A percentile compares a stretch with the other conserved stretches of the same genome.
Conservation (phyloP, 768 basidiomycete species). For the Kwoniella mangroviensis region DNA sequence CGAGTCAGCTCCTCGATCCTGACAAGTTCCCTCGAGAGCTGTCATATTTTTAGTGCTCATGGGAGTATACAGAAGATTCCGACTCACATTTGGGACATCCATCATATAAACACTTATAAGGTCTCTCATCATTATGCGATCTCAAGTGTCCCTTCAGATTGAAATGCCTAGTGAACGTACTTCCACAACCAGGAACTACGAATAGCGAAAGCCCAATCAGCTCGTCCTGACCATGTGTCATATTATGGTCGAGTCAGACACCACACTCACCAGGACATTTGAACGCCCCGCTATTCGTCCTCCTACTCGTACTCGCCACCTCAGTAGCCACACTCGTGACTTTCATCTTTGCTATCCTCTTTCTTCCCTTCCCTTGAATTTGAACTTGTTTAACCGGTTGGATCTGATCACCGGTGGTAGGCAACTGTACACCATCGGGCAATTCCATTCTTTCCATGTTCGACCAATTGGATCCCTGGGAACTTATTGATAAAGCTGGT, state of each 20-base stretch:
- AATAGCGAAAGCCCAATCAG: not conserved
- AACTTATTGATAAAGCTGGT: slow-evolving; percentile 47
- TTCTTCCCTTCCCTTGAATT: slow-evolving; percentile 14
- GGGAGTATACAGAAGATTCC: no score
- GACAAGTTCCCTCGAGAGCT: no score
- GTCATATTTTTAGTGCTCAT: no score
- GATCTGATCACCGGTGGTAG: not conserved
- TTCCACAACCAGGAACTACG: slow-evolving; percentile 80
- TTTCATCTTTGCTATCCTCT: slow-evolving; percentile 69
- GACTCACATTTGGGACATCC: slow-evolving; percentile 74
- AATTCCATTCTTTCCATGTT: slow-evolving; percentile 43
- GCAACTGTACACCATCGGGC: slow-evolving; percentile 33
- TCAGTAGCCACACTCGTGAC: slow-evolving; percentile 90
- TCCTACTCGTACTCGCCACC: slow-evolving; percentile 78
- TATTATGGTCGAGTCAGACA: not conserved
- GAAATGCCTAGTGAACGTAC: slow-evolving; percentile 88
- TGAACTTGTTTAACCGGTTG: slow-evolving; percentile 4
- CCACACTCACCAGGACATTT: slow-evolving; percentile 64
- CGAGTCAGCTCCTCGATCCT: no score
- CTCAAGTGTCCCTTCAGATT: slow-evolving; percentile 95
- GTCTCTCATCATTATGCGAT: slow-evolving; percentile 91
- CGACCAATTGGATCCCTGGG: slow-evolving; percentile 43
- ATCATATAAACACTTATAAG: slow-evolving; percentile 92
- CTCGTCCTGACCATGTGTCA: not conserved
- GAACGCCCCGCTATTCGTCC: slow-evolving; percentile 88